Base-by-base conservation (phyloP, 2,329 filamentous ascomycete species). In the Cytospora leucostoma region DNA sequence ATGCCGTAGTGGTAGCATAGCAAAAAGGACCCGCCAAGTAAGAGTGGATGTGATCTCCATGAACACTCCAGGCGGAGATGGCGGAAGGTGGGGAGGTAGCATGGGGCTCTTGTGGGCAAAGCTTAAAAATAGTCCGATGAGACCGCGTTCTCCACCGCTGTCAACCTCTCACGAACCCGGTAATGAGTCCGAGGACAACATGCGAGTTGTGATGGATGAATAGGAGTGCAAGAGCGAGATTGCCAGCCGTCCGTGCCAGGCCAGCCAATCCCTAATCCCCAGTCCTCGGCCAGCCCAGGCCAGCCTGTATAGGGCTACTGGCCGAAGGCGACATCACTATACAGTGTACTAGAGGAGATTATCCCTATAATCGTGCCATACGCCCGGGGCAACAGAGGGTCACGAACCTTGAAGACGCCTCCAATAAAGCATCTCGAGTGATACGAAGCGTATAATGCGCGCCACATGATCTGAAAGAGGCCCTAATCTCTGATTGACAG, bases 181-280 rank as follows among this genome's bases (percentile, higher is more conserved):
- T 61, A 61, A 51, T 51, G 59, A 55, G 59, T 34, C 59, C 51
- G 38, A 53, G 59, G 47, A 37, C 59, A 40, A 40, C 59, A 34
- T 17, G 38, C 32, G 27, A 49, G 38, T 51, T 44, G 50, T 61
- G 54, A 47, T 55, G 55, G 58, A 52, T 33, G 49, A 47, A 61
- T 53, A 35, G 33, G 19, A 37, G 40, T 40, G 49, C 32, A 35
- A 8, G 35, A 19, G 59, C 59, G 51, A 61, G 51, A 61, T 61
- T 60, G 33, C 40, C 27, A 35, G 32, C 52, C 38, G 59, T 61
- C 59, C 59, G 59, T 61, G 59, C 59, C 59, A 61, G 54, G 59
- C 59, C 49, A 55, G 59, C 38, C 59, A 55, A 44, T 61, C 51
- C n/a, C 44, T n/a, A 38, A 38, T 49, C 47, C 44, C 34, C 17